Base-by-base conservation (phyloP, 2,329 filamentous ascomycete species). In the Dactylella cylindrospora region DNA sequence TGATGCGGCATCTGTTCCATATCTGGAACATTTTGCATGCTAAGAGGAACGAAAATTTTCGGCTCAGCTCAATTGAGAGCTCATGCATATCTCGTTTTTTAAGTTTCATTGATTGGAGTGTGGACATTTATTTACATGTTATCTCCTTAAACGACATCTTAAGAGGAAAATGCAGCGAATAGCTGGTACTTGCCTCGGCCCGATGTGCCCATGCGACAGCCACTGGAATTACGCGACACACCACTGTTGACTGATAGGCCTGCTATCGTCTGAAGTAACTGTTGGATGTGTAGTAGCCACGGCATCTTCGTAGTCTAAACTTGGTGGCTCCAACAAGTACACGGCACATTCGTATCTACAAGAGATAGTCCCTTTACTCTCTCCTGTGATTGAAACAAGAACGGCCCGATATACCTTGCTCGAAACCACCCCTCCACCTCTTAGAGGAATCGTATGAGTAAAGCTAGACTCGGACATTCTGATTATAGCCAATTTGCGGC, bases 351-450 rank as follows among this genome's bases (percentile, higher is more conserved):
- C 59, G 39, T 51, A 49, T 6, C 43, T 41, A 28, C 51, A 51
- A 5, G 45, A 47, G 9, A 52, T 46, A 2, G 23, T 32, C 5
- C 51, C 59, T 3, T 40, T 44, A 25, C 47, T 12, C 22, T 64
- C 59, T 12, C 29, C 10, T 2, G 12, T 46, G 5, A 64, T 64
- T 3, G 59, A 64, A 15, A 64, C 59, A n/a, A 64, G 31, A 32
- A 57, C 38, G 2, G 45, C 50, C 19, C 41, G 43, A 1, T 12
- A 12, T 7, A 54, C 40, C 26, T 45, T 40, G 28, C 52, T 51
- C 41, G 50, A 12, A 26, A 57, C 40, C 13, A 29, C 20, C 1
- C 51, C 51, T 8, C 59, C 59, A 33, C 40, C 51, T 29, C 45
- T 64, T 28, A 64, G 12, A 7, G 31, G 12, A 29, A 45, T 46